These are phyloP conservation scores for Acacia concinna DNA, from an alignment of 331 rosid species.

Conservation along the genomic window DNA sequence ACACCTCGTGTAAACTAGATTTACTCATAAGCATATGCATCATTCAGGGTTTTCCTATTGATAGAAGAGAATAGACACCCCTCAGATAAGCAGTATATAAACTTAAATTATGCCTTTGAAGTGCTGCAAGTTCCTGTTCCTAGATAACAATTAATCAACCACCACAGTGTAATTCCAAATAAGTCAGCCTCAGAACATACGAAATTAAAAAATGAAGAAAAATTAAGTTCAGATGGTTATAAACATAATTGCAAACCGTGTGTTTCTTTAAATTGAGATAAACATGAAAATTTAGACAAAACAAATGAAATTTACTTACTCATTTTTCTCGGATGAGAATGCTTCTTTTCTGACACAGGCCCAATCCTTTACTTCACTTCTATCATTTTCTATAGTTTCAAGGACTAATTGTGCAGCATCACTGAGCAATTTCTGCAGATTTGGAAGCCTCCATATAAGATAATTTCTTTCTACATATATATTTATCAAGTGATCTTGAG, in stretches of 20 bases:
- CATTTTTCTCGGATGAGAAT: conserved; percentile 86
- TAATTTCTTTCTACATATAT: conserved; percentile 81
- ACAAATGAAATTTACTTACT: conserved; percentile 50
- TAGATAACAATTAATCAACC: conserved; percentile 3
- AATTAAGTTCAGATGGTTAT: not conserved
- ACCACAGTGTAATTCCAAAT: conserved; percentile 4
- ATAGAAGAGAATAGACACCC: not conserved
- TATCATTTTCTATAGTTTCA: conserved; percentile 60
- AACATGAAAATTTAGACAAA: conserved; percentile 13
- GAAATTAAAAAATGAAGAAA: not conserved
- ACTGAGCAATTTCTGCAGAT: conserved; percentile 69
- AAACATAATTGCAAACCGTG: conserved; percentile 1
- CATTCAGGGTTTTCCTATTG: conserved; percentile 3
- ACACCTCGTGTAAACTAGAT: not conserved
- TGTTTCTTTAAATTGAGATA: conserved; percentile 3
- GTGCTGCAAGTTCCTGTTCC: not conserved
- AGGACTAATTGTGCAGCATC: conserved; percentile 68
- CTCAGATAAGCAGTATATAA: not conserved
- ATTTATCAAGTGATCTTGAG: conserved; percentile 86
- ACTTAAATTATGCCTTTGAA: conserved; percentile 1
- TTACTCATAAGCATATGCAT: not conserved
- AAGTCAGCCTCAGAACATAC: conserved; percentile 8
- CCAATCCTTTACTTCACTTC: conserved; percentile 71
- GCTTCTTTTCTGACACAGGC: conserved; percentile 91
- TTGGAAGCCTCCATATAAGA: conserved; percentile 94